phyloP scores from a whole-genome alignment of 805 yeast species.

The Cyberlindnera xishuangbannaensis region DNA sequence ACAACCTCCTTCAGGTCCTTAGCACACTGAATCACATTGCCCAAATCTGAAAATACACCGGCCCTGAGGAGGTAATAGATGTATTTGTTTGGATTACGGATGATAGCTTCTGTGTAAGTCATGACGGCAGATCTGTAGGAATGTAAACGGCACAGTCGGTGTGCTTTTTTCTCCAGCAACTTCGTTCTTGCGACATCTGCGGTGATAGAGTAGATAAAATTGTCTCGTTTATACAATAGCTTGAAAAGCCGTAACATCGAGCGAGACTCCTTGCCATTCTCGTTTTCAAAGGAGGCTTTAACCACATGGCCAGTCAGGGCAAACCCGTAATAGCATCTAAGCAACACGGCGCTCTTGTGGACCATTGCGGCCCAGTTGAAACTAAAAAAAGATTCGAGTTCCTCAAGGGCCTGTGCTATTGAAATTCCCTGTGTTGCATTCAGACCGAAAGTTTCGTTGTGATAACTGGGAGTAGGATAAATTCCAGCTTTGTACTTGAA shows the following conservation, averaged over 20 bases:
- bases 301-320: conserved; percentile 7
- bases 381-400: conserved; percentile 4
- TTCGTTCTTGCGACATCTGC: too few species aligned
- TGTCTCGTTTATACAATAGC: conserved; percentile 7
- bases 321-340: conserved; percentile 13
- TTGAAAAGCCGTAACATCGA: conserved; percentile 13
- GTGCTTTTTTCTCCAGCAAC: too few species aligned
- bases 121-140: conserved; percentile 28
- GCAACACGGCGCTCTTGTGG: conserved; percentile 3
- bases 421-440: too few species aligned
- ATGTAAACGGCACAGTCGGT: too few species aligned
- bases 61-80: conserved; percentile 35
- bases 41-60: conserved; percentile 33
- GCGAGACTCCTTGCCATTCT: conserved; percentile 15
- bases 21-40: conserved; percentile 31
- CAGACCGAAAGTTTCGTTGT: too few species aligned
- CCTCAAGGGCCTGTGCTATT: conserved; percentile 13
- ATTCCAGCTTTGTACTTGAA: too few species aligned
- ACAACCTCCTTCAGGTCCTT: conserved; percentile 31
- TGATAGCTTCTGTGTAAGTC: conserved; percentile 32
- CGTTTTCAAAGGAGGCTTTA: conserved; percentile 11
- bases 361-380: conserved; percentile 3
- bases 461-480: too few species aligned
- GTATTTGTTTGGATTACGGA: conserved; percentile 27
- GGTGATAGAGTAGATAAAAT: too few species aligned